These are phyloP conservation scores for Rhodotorula sp. DNA, from an alignment of 1,284 basidiomycete genomes.

Conservation along the genomic window DNA sequence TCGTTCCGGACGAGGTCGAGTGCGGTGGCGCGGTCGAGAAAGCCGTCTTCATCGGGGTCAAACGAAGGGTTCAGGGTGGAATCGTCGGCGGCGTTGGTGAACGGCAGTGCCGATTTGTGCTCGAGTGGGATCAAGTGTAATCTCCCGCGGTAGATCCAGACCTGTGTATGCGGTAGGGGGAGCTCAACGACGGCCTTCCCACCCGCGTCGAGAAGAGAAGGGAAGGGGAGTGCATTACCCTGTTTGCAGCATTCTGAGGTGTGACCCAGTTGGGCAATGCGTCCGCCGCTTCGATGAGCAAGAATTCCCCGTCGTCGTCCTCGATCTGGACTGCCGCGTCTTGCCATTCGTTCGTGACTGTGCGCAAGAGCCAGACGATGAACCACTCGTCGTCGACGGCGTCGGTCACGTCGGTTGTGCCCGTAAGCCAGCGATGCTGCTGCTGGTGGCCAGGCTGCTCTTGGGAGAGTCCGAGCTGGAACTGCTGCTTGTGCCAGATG, in stretches of 20 bases:
- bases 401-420: slow-evolving; percentile 82
- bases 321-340: slow-evolving; percentile 63
- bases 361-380: slow-evolving; percentile 76
- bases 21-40: slow-evolving; percentile 63
- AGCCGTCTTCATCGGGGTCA: slow-evolving; percentile 52
- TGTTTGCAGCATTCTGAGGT: slow-evolving; percentile 83
- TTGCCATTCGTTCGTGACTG: slow-evolving; percentile 63
- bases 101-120: slow-evolving; percentile 61
- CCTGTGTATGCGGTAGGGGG: slow-evolving; percentile 53
- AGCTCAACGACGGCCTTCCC: slow-evolving; percentile 37
- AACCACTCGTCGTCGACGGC: slow-evolving; percentile 96
- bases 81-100: slow-evolving; percentile 51
- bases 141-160: slow-evolving; percentile 81
- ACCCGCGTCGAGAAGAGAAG: not conserved
- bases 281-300: slow-evolving; percentile 95
- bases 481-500: slow-evolving; percentile 33
- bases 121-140: slow-evolving; percentile 81
- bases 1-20: slow-evolving; percentile 62
- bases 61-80: slow-evolving; percentile 51
- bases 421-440: slow-evolving; percentile 55
- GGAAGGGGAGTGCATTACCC: slow-evolving; percentile 60
- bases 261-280: slow-evolving; percentile 84
- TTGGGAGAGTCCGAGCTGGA: slow-evolving; percentile 15
- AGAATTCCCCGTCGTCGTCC: slow-evolving; percentile 92
- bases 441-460: not conserved